Percentiles rank a stretch among this genome's conserved stretches.
Conservation (phyloP, 306 rosid species). For the Comarum palustre region DNA sequence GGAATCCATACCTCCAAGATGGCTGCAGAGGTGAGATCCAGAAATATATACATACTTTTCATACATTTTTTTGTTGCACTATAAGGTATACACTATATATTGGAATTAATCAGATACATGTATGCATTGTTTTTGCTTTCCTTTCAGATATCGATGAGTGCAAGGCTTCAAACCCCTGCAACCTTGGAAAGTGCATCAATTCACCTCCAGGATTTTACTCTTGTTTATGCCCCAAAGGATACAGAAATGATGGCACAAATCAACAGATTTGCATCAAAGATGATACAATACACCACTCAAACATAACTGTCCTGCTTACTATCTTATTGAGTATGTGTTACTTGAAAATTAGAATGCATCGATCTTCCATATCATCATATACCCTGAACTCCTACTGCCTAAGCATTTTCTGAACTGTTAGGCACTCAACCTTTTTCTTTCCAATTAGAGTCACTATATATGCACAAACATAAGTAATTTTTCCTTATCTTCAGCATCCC, state of each 20-base stretch:
- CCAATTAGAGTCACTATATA: background rate
- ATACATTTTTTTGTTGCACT: background rate
- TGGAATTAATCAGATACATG: background rate
- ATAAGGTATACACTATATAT: background rate
- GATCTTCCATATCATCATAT: background rate
- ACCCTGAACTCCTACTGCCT: background rate
- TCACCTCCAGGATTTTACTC: background rate
- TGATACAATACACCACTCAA: background rate
- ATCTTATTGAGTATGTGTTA: background rate
- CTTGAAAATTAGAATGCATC: background rate
- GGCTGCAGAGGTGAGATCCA: slow-evolving; percentile 29
- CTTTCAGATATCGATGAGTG: slow-evolving; percentile 40
- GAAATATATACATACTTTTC: background rate
- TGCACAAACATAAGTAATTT: background rate
- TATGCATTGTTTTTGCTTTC: background rate
- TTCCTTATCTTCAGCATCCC: background rate
- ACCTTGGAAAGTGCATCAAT: background rate
- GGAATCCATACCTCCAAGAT: slow-evolving; percentile 24
- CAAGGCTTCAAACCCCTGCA: slow-evolving; percentile 14
- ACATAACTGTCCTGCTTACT: background rate
- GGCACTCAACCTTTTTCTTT: background rate
- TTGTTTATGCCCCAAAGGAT: slow-evolving; percentile 4
- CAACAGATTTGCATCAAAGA: background rate
- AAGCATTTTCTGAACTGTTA: too few relatives aligned
- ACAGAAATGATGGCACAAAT: background rate